phyloP scores from a whole-genome alignment of 768 basidiomycete genomes.

The Amanita fuliginea region DNA sequence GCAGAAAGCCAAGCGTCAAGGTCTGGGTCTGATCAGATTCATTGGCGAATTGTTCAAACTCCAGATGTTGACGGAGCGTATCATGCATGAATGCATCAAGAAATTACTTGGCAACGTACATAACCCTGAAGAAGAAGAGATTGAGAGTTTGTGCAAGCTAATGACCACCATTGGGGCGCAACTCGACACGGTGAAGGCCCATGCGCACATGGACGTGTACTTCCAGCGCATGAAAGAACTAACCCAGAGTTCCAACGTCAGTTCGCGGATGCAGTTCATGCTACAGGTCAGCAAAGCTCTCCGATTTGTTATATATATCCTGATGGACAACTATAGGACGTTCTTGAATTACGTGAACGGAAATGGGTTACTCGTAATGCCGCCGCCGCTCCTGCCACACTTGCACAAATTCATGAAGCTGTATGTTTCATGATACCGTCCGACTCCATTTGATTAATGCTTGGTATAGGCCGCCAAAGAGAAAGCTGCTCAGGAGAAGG shows the following conservation, averaged over 20 bases:
- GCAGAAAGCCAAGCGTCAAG: conserved; percentile 94
- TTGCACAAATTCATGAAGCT: conserved; percentile 80
- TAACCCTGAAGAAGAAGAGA: conserved; percentile 95
- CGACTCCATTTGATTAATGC: background rate
- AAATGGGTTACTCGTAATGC: conserved; percentile 70
- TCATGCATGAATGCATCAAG: conserved; percentile 98
- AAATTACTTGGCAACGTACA: conserved; percentile 89
- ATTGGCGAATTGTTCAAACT: conserved; percentile 98
- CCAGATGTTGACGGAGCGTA: conserved; percentile 95
- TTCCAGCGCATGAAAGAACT: conserved; percentile 86
- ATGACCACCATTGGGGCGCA: conserved; percentile 78
- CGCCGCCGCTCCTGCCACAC: conserved; percentile 73
- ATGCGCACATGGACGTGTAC: conserved; percentile 85
- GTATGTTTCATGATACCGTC: conserved; percentile 32
- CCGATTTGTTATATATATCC: background rate
- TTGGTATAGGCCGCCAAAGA: conserved; percentile 65
- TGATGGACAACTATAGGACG: conserved; percentile 45
- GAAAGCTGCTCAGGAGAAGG: conserved; percentile 55
- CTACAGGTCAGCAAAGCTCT: conserved; percentile 54
- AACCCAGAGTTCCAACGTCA: conserved; percentile 60
- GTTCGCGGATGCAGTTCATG: conserved; percentile 91
- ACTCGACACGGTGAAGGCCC: conserved; percentile 75
- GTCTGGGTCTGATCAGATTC: conserved; percentile 94
- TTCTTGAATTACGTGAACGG: conserved; percentile 78
- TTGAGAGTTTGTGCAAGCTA: conserved; percentile 92